phyloP scores from a whole-genome alignment of 768 basidiomycete genomes.

The Cystobasidiopsis lactophilus region DNA sequence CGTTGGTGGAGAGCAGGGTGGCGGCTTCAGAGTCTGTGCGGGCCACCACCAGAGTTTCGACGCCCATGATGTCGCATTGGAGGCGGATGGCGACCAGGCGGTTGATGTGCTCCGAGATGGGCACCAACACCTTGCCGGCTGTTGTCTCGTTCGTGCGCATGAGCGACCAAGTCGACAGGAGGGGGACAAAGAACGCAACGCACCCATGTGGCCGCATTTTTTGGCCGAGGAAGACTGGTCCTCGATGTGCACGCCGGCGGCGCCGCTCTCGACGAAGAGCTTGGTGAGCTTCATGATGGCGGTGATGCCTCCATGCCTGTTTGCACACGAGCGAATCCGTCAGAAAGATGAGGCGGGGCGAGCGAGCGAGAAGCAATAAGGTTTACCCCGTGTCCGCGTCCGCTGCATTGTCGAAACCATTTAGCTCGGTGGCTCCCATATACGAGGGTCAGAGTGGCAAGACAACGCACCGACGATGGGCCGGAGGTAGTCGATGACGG shows the following conservation, averaged over 20 bases:
- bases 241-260: conserved; percentile 92
- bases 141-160: conserved; percentile 79
- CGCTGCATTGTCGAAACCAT: conserved; percentile 22
- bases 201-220: conserved; percentile 69
- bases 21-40: conserved; percentile 96
- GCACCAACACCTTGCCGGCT: conserved; percentile 91
- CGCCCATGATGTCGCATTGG: conserved; percentile 97
- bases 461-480: conserved; percentile 77
- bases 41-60: conserved; percentile 76
- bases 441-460: conserved; percentile 1
- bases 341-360: not conserved
- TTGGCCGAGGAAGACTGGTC: conserved; percentile 96
- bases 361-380: not conserved
- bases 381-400: conserved; percentile 66
- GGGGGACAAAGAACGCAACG: conserved; percentile 32
- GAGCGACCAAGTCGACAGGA: conserved; percentile 19
- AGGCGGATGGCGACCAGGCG: conserved; percentile 89
- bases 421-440: no score
- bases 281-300: conserved; percentile 97
- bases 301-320: conserved; percentile 88
- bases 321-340: no score
- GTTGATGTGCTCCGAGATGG: conserved; percentile 93
- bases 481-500: conserved; percentile 54
- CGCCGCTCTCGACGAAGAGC: conserved; percentile 95
- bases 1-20: conserved; percentile 85